phyloP scores from a whole-genome alignment of 1,284 basidiomycete genomes.

The Naganishia albida region DNA sequence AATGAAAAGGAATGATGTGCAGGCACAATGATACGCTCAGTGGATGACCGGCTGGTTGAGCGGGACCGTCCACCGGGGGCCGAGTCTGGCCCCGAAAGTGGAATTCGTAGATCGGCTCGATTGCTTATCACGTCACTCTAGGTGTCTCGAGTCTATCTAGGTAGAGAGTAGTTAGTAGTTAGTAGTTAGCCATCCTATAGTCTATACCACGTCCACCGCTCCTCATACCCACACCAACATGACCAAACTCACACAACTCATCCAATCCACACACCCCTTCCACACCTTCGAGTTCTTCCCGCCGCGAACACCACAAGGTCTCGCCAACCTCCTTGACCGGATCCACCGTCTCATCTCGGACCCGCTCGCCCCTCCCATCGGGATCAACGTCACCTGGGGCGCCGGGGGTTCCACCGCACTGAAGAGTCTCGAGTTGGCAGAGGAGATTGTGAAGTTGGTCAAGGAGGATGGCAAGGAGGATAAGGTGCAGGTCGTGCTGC shows the following conservation, averaged over 20 bases:
- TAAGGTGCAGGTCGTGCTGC: constrained; percentile 80
- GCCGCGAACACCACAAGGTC: constrained; percentile 87
- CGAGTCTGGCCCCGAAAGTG: no score
- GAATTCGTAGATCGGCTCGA: no score
- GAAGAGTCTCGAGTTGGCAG: constrained; percentile 81
- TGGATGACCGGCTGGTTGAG: no score
- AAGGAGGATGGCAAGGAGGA: constrained; percentile 64
- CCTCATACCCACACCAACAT: background rate
- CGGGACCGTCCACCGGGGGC: no score
- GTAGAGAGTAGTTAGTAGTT: background rate
- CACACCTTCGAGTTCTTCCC: constrained; percentile 96
- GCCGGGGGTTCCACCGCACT: constrained; percentile 93
- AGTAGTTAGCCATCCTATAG: background rate
- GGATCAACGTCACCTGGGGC: constrained; percentile 91
- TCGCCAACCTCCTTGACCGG: constrained; percentile 79
- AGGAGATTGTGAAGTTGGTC: constrained; percentile 62
- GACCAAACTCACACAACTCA: constrained; percentile 8
- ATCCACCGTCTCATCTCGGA: constrained; percentile 69
- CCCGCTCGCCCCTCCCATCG: constrained; percentile 61
- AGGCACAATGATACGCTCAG: no score
- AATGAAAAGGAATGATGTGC: no score
- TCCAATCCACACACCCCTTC: constrained; percentile 58
- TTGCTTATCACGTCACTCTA: no score
- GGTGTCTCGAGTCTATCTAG: background rate
- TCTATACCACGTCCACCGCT: background rate